Percentiles rank a stretch among this genome's conserved stretches.
phyloP scores from a whole-genome alignment of 2,329 filamentous ascomycete genomes.

The Colletotrichum siamense region DNA sequence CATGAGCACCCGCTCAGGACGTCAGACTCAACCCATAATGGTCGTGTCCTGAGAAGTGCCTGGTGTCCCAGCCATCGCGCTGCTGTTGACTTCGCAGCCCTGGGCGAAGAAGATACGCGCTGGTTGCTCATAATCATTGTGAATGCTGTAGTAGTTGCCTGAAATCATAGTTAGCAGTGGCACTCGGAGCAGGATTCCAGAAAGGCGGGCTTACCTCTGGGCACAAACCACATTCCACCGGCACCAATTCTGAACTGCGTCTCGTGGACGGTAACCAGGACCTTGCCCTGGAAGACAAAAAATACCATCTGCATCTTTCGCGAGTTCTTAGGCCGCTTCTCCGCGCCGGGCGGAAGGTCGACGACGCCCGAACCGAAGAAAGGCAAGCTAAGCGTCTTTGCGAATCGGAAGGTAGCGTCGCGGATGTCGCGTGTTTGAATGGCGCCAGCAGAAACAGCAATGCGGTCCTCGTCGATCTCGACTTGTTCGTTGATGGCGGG shows the following conservation, averaged over 20 bases:
- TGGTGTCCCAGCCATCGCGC: not conserved
- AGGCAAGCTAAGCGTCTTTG: conserved; percentile 81
- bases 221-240: conserved; percentile 93
- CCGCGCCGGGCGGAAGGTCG: conserved; percentile 81
- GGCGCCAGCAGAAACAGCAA: conserved; percentile 61
- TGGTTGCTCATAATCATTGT: conserved; percentile 75
- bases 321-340: conserved; percentile 90
- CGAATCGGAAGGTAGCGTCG: conserved; percentile 80
- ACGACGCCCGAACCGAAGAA: conserved; percentile 93
- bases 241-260: conserved; percentile 82
- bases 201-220: conserved; percentile 73
- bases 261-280: conserved; percentile 79
- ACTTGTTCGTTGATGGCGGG: conserved; percentile 55
- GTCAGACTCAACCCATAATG: conserved; percentile 5
- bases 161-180: conserved; percentile 19
- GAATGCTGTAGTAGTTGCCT: conserved; percentile 95
- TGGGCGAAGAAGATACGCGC: conserved; percentile 93
- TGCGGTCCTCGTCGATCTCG: conserved; percentile 58
- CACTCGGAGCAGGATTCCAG: not conserved
- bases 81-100: conserved; percentile 65
- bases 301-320: conserved; percentile 98
- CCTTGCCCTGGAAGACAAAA: conserved; percentile 84
- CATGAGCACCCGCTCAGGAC: not conserved
- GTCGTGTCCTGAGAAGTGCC: conserved; percentile 12
- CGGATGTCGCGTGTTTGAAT: conserved; percentile 65